Evolutionary conservation across 352 stramenopile species (phyloP).

Genomic region (Globisporangium irregulare): DNA sequence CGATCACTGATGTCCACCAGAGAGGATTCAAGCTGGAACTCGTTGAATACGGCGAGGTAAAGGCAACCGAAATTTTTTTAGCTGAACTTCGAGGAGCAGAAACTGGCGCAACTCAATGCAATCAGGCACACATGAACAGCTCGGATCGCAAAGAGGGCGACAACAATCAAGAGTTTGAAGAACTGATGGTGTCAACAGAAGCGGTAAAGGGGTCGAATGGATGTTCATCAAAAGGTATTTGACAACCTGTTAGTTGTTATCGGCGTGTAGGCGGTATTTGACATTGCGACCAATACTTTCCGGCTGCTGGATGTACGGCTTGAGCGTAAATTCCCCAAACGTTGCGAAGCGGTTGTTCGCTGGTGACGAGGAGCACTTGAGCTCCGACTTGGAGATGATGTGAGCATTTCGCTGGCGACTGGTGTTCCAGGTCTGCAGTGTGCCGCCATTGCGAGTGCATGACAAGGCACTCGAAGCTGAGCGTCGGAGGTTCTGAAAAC

Average conservation of each 20-base stretch:
- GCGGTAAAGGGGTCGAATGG: background rate
- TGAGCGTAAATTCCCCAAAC: conserved; percentile 6
- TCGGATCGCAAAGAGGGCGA: background rate
- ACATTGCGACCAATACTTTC: background rate
- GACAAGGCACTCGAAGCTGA: background rate
- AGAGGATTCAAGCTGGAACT: conserved; percentile 7
- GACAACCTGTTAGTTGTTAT: conserved; percentile 7
- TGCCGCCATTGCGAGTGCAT: background rate
- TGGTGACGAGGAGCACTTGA: conserved; percentile 2
- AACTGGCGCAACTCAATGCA: background rate
- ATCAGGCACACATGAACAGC: background rate
- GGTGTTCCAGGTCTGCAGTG: background rate
- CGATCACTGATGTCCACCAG: background rate
- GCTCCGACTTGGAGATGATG: conserved; percentile 6
- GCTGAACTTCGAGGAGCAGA: background rate
- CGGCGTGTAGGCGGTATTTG: conserved; percentile 8
- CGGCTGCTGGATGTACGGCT: conserved; percentile 3
- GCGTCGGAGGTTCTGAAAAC: background rate
- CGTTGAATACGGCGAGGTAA: conserved; percentile 1
- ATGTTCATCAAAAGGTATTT: background rate
- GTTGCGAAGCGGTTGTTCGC: background rate
- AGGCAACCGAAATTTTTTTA: background rate
- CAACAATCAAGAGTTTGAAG: background rate
- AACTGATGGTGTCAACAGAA: conserved; percentile 8
- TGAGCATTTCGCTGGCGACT: conserved; percentile 5